phyloP scores from a whole-genome alignment of 2,329 filamentous ascomycete species.

The Stylonectria norvegica region DNA sequence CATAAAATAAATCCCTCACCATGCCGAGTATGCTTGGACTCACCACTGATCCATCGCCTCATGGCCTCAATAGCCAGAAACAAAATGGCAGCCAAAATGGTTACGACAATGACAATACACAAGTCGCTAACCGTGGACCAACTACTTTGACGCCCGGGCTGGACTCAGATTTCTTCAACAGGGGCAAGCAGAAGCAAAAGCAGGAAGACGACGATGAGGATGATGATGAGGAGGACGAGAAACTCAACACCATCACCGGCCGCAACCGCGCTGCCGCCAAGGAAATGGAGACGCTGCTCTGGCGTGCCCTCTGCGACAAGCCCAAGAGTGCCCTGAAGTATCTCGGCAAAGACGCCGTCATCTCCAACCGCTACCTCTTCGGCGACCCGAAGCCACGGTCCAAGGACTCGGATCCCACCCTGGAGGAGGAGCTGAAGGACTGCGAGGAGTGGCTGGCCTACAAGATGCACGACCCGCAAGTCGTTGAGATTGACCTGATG shows the following conservation, averaged over 20 bases:
- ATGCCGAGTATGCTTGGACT: conserved; percentile 29
- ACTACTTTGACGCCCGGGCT: conserved; percentile 20
- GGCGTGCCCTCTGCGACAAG: conserved; percentile 29
- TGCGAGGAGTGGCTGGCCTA: conserved; percentile 29
- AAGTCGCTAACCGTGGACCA: conserved; percentile 15
- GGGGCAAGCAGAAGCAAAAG: conserved; percentile 20
- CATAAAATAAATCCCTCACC: conserved; percentile 10
- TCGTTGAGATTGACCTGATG: conserved; percentile 28
- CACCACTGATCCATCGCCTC: conserved; percentile 23
- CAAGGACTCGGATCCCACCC: conserved; percentile 25
- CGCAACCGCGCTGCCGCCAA: conserved; percentile 25
- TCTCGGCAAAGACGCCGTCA: conserved; percentile 26
- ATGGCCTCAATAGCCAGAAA: conserved; percentile 17
- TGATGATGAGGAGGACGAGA: conserved; percentile 19
- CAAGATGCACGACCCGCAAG: conserved; percentile 28
- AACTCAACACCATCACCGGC: conserved; percentile 28
- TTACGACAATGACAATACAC: conserved; percentile 16
- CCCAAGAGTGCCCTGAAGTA: conserved; percentile 27
- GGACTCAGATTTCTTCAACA: conserved; percentile 26
- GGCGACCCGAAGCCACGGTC: conserved; percentile 22
- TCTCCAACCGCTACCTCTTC: conserved; percentile 28
- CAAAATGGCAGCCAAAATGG: conserved; percentile 8
- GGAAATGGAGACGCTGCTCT: conserved; percentile 29
- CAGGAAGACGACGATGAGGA: conserved; percentile 20
- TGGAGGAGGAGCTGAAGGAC: conserved; percentile 26